Base-by-base conservation (phyloP, 495 filamentous ascomycete genomes). In the Penicillium argentinense region DNA sequence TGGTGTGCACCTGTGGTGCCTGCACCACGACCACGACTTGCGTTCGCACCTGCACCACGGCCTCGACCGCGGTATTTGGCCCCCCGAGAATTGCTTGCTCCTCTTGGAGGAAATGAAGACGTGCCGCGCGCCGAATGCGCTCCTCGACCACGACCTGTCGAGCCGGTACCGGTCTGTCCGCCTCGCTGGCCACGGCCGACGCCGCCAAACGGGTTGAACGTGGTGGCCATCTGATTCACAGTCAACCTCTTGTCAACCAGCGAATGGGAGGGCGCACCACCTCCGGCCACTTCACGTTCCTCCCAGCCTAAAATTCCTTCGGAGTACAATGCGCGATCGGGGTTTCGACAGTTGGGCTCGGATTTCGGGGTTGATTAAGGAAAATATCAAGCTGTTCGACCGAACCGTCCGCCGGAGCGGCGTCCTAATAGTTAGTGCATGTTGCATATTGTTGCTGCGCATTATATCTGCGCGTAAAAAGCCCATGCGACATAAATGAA, bases 221-320 rank as follows among this genome's bases (percentile, higher is more conserved):
- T 61, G 43, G 55, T 60, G 47, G 68, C 61, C 70, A 73, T 73
- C 45, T 56, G 69, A 56, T 54, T 66, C 60, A 54, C 56, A 48
- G 38, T 40, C 40, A n/a, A n/a, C n/a, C n/a, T n/a, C n/a, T n/a
- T n/a, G n/a, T n/a, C n/a, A n/a, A n/a, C n/a, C n/a, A 60, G 63
- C 66, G 57, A 57, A 47, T 49, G 28, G 45, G 19, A 49, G n/a
- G 26, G 34, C 26, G 38, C 38, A 28, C 58, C 34, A 26, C 41
- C 45, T 38, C 42, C 32, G 37, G 40, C 30, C 18, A 30, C 24
- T 28, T 51, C 29, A 42, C 9, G 9, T 13, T 36, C 30, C 16
- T n/a, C 23, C 21, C 30, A 30, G 22, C 16, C 21, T 25, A 26
- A 9, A 14, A 13, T 5, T 30, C 4, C 19, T 49, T 34, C 5